Percentiles rank a stretch among this genome's conserved stretches.
Evolutionary conservation across 371 early-diverging fungal genomes (phyloP).

Genomic region (Mucor lusitanicus): DNA sequence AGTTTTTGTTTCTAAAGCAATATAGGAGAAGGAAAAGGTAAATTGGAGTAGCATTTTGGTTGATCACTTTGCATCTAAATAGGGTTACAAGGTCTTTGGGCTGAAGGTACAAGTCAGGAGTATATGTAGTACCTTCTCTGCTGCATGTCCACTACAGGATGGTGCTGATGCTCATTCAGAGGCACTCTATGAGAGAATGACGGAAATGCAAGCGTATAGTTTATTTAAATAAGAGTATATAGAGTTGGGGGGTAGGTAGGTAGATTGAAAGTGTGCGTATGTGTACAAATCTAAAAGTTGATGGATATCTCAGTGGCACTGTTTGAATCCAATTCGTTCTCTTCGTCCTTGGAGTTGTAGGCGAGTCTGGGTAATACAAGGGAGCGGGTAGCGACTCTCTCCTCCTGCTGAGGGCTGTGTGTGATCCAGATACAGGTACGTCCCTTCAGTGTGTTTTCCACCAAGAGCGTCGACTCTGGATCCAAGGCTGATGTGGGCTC

Average conservation of each 20-base stretch:
- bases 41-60: background rate
- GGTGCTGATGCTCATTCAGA: background rate
- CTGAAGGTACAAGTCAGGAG: background rate
- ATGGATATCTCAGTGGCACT: constrained; percentile 13
- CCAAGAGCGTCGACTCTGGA: constrained; percentile 67
- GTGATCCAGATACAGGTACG: constrained; percentile 81
- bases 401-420: constrained; percentile 76
- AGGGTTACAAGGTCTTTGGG: background rate
- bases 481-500: constrained; percentile 91
- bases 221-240: background rate
- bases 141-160: background rate
- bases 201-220: too few species aligned
- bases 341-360: background rate
- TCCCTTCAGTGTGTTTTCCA: constrained; percentile 69
- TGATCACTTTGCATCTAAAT: background rate
- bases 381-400: constrained; percentile 60
- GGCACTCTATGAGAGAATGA: background rate
- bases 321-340: constrained; percentile 8
- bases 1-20: background rate
- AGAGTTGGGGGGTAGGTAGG: background rate
- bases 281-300: background rate
- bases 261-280: background rate
- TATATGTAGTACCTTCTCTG: too few species aligned
- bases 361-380: constrained; percentile 18
- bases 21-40: background rate